Evolutionary conservation across 1,284 basidiomycete species (phyloP).

Genomic region (Athelia psychrophila): DNA sequence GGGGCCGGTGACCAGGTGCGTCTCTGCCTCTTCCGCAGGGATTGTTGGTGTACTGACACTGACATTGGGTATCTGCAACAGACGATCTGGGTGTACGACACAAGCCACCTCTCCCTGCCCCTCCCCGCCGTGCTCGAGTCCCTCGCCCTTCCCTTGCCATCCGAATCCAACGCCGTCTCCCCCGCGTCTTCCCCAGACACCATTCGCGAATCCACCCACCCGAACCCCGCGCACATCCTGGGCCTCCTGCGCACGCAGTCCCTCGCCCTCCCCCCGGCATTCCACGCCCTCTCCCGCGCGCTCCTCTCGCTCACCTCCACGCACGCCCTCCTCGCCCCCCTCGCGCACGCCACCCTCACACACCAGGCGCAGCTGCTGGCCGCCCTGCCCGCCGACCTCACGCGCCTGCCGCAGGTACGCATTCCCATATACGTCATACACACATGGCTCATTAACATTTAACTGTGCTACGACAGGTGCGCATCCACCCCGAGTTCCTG

Average conservation of each 20-base stretch:
- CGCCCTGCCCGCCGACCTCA: slow-evolving; percentile 65
- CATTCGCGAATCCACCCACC: no score
- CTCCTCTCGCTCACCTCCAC: not conserved
- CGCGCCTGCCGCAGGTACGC: slow-evolving; percentile 60
- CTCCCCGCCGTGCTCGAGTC: slow-evolving; percentile 45
- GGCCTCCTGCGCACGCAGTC: slow-evolving; percentile 48
- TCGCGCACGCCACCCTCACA: slow-evolving; percentile 47
- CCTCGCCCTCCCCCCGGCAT: slow-evolving; percentile 65
- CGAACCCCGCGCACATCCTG: not conserved
- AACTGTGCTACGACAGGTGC: slow-evolving; percentile 32
- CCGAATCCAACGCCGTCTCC: no score
- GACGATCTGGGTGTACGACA: slow-evolving; percentile 81
- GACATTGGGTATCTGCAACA: slow-evolving; percentile 23
- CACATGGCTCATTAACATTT: no score
- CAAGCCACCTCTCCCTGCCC: slow-evolving; percentile 67
- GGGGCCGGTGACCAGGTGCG: slow-evolving; percentile 69
- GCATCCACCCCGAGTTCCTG: slow-evolving; percentile 72
- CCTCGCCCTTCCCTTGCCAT: no score
- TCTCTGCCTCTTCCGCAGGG: slow-evolving; percentile 7
- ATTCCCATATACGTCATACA: no score
- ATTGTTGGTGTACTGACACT: slow-evolving; percentile 1
- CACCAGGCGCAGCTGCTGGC: slow-evolving; percentile 58
- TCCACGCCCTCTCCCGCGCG: slow-evolving; percentile 62
- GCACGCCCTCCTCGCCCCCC: not conserved
- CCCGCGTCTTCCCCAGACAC: no score